A percentile compares a stretch with the other conserved stretches of the same genome.
Evolutionary conservation across 768 basidiomycete species (phyloP).

Genomic region (Hirschioporus abietinus): DNA sequence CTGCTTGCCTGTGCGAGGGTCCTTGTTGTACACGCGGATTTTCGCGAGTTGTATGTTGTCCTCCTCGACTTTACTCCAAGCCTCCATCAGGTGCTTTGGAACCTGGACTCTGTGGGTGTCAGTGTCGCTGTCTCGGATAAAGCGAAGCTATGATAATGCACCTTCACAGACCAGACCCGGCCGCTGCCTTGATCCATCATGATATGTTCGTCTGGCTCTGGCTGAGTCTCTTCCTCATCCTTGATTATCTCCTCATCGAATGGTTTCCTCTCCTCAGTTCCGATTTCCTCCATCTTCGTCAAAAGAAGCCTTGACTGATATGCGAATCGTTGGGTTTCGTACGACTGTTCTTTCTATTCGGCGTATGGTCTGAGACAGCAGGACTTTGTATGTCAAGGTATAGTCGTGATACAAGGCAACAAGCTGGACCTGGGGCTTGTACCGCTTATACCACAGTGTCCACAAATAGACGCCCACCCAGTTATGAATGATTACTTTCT

Average conservation of each 20-base stretch:
- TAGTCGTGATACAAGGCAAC: too few relatives aligned
- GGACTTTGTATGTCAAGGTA: too few relatives aligned
- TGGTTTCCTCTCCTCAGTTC: constrained; percentile 67
- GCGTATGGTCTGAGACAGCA: too few relatives aligned
- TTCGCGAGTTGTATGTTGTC: constrained; percentile 81
- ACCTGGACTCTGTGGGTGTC: constrained; percentile 41
- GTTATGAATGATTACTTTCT: too few relatives aligned
- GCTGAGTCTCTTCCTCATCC: constrained; percentile 57
- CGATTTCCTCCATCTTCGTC: constrained; percentile 7
- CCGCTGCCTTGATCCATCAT: constrained; percentile 72
- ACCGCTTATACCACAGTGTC: too few relatives aligned
- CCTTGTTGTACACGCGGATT: constrained; percentile 67
- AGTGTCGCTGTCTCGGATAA: neutral
- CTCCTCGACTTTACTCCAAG: constrained; percentile 71
- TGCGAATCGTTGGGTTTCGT: too few relatives aligned
- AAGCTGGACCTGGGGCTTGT: too few relatives aligned
- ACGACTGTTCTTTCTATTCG: too few relatives aligned
- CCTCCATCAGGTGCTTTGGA: constrained; percentile 80
- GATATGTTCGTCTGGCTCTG: constrained; percentile 79
- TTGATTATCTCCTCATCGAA: constrained; percentile 48
- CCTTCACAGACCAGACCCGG: constrained; percentile 84
- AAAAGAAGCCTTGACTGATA: neutral
- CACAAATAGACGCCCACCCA: too few relatives aligned
- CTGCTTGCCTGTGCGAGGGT: constrained; percentile 38
- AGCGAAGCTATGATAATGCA: constrained; percentile 20